Evolutionary conservation across 2,329 filamentous ascomycete species (phyloP).

Genomic region (Aspergillus tamarii): DNA sequence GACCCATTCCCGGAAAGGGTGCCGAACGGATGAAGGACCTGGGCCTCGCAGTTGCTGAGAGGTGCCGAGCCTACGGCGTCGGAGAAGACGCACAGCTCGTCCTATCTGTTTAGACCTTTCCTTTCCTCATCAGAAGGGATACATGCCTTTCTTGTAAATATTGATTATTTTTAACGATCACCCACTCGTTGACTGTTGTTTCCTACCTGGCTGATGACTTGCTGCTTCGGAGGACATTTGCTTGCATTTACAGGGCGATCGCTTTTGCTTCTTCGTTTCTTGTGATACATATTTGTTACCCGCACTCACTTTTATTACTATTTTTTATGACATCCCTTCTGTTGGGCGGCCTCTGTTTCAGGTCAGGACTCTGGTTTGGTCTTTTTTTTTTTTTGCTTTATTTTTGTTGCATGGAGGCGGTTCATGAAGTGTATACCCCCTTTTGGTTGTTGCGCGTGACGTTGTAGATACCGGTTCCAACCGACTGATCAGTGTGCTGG

Average conservation of each 20-base stretch:
- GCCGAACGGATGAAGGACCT: conserved; percentile 92
- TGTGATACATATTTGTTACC: conserved; percentile 23
- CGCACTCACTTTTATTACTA: conserved; percentile 14
- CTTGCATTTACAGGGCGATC: conserved; percentile 34
- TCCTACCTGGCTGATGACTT: conserved; percentile 6
- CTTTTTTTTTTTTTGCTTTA: conserved; percentile 24
- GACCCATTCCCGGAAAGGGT: conserved; percentile 77
- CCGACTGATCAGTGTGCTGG: conserved; percentile 1
- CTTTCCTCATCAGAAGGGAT: conserved; percentile 14
- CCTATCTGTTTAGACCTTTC: conserved; percentile 63
- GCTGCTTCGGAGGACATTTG: conserved; percentile 24
- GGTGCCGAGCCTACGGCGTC: conserved; percentile 68
- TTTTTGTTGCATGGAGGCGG: conserved; percentile 34
- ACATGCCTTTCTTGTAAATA: conserved; percentile 33
- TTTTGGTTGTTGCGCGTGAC: conserved; percentile 29
- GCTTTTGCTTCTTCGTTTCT: conserved; percentile 20
- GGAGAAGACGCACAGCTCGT: conserved; percentile 64
- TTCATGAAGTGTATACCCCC: conserved; percentile 36
- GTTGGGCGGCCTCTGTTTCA: conserved; percentile 20
- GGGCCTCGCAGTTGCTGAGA: conserved; percentile 84
- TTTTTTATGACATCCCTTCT: conserved; percentile 16
- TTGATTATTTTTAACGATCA: conserved; percentile 21
- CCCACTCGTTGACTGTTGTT: conserved; percentile 19
- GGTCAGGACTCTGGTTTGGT: conserved; percentile 23
- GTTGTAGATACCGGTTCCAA: conserved; percentile 10